phyloP scores from a whole-genome alignment of 2,329 filamentous ascomycete species.

The Penicillium thymicola region DNA sequence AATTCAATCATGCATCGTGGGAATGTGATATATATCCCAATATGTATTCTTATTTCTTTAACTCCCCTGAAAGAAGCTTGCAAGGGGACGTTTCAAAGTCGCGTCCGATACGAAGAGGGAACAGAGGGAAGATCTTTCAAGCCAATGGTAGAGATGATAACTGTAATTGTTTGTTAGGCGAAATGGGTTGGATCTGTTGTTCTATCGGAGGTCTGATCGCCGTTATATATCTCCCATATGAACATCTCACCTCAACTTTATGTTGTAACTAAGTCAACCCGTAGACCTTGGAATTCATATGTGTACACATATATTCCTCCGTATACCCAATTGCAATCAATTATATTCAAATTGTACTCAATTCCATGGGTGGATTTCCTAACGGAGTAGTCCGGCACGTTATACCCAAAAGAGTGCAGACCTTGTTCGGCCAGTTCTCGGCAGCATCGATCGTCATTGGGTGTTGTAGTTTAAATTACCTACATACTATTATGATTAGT shows the following conservation, averaged over 20 bases:
- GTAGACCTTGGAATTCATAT: neutral
- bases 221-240: neutral
- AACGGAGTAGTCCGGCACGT: slow-evolving; percentile 14
- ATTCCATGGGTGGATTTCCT: neutral
- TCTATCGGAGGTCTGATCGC: slow-evolving; percentile 13
- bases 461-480: slow-evolving; percentile 23
- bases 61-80: neutral
- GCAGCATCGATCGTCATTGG: slow-evolving; percentile 23
- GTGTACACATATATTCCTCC: too few species aligned
- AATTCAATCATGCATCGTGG: slow-evolving; percentile 3
- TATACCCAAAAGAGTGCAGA: slow-evolving; percentile 18
- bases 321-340: too few species aligned
- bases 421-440: slow-evolving; percentile 22
- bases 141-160: neutral
- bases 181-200: neutral
- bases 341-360: neutral
- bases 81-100: neutral
- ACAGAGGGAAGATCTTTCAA: neutral
- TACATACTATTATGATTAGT: neutral
- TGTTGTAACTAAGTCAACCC: neutral
- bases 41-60: neutral
- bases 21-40: slow-evolving; percentile 12
- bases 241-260: neutral
- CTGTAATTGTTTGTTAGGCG: neutral
- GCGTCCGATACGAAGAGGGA: neutral